Base-by-base conservation (phyloP, 2,329 filamentous ascomycete genomes). In the Coniochaeta sp. region DNA sequence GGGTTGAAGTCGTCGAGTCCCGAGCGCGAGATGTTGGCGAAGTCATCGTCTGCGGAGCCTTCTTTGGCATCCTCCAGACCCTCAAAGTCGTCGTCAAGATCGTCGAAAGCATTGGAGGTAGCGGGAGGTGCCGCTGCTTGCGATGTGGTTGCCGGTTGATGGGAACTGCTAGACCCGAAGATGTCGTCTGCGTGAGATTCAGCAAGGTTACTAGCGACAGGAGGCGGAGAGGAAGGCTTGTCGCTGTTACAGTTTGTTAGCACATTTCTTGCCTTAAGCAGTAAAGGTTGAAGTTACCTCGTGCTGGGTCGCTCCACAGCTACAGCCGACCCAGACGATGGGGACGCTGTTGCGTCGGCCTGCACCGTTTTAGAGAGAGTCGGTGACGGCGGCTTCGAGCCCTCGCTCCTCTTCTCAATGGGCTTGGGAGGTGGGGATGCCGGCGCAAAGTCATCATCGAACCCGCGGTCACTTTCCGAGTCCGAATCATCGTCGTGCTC, bases 361-460 rank as follows among this genome's bases (percentile, higher is more conserved):
- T 60, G 60, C 47, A 61, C 17, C 12, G 63, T 59, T 60, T 67
- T 69, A 57, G 63, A 60, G 52, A 66, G 54, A n/a, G 57, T 62
- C 1, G 65, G 67, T 26, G 67, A 68, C 22, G 66, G 58, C 17
- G 64, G 61, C 57, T 70, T 68, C 19, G 67, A 69, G 31, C 66
- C 60, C 55, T 70, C 69, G 3, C 62, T 60, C 47, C 68, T 66
- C 59, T 67, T 68, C 59, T 65, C 63, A 1, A 58, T 36, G 5
- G 61, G 33, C 65, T 77, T 79, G 33, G 71, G 66, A 28, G 72
- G 70, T 26, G 80, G 78, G 5, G 81, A 82, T 1, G 84, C 82
- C 16, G 90, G 86, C 0, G 89, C 88, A 71, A 98, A 98, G 72
- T 97, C 89, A 70, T 99, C 95, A 57, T 96, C 93, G 70, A 98